Base-by-base conservation (phyloP, 768 basidiomycete genomes). In the Boletus rubropictus region DNA sequence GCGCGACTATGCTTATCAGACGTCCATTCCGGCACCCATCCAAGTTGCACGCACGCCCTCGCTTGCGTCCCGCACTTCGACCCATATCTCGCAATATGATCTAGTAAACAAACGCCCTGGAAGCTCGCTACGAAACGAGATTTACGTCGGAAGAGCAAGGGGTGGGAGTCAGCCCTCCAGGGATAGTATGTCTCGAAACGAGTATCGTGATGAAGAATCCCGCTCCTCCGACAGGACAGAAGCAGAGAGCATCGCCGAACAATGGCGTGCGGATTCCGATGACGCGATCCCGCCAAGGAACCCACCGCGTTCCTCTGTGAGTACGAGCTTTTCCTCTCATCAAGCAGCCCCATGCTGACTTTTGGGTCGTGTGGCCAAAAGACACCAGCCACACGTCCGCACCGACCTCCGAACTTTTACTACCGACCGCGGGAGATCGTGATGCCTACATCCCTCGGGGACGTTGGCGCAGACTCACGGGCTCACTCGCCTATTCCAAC, bases 341-440 rank as follows among this genome's bases (percentile, higher is more conserved):
- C 8, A 11, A n/a, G n/a, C 17, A 9, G 6, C 3, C 18, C 24
- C 20, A 27, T 27, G 35, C 42, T 63, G 52, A 60, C 15, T 7
- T 11, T 39, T 7, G 24, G 21, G 18, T 22, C 18, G n/a, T 29
- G 31, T 42, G 18, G 10, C 17, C 24, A 10, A 39, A 29, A 63
- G 59, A 58, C 61, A 11, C 58, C 61, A 1, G 24, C 42, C 3
- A 46, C 43, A 17, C 55, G 46, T 29, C 39, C 58, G 10, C 46
- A 48, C 18, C 46, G 46, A 25, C 52, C 55, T 3, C 32, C 46
- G 2, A 24, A 53, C 3, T 54, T 51, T 45, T 60, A 51, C 18
- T 56, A 67, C 35, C 58, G 61, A 11, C 59, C 71, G 1, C 59
- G 65, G 27, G 73, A 73, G 36, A 54, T 54, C 39, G 49, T 56